Conservation (phyloP, 306 rosid genomes). For the Delonix regia region DNA sequence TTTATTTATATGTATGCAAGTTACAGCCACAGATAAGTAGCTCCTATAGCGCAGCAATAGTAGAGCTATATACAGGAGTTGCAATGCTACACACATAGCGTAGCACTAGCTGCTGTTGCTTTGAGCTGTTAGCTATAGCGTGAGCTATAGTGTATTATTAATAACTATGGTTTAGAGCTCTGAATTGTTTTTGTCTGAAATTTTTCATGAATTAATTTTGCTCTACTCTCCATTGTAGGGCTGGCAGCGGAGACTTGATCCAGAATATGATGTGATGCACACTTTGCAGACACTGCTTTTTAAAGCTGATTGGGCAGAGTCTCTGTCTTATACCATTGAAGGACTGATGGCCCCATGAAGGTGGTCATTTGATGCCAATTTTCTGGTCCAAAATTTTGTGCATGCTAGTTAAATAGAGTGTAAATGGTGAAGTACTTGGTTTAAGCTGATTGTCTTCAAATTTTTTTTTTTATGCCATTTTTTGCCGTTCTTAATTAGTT, state of each 20-base stretch:
- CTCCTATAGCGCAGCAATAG: too few species aligned
- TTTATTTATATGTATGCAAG: too few species aligned
- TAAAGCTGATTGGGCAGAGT: slow-evolving; percentile 68
- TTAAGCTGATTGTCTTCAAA: background rate
- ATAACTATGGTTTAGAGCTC: background rate
- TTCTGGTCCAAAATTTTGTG: background rate
- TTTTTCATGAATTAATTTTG: slow-evolving; percentile 11
- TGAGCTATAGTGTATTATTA: background rate
- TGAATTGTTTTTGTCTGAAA: background rate
- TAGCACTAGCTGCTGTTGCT: background rate
- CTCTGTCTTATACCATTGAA: slow-evolving; percentile 62
- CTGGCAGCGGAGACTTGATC: slow-evolving; percentile 88
- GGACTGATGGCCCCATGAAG: slow-evolving; percentile 64
- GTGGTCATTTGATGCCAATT: background rate
- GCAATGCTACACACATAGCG: too few species aligned
- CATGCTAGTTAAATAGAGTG: background rate
- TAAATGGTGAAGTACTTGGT: slow-evolving; percentile 16
- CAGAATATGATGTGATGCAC: slow-evolving; percentile 65
- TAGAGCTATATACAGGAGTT: too few species aligned
- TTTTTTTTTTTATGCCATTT: slow-evolving; percentile 11
- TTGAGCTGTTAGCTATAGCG: too few species aligned
- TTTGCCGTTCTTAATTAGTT: slow-evolving; percentile 4
- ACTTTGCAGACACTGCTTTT: slow-evolving; percentile 64
- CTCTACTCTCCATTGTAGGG: slow-evolving; percentile 50
- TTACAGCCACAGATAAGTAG: too few species aligned